Evolutionary conservation across 495 filamentous ascomycete species (phyloP).

Genomic region (Melanomma pulvis-pyrius): DNA sequence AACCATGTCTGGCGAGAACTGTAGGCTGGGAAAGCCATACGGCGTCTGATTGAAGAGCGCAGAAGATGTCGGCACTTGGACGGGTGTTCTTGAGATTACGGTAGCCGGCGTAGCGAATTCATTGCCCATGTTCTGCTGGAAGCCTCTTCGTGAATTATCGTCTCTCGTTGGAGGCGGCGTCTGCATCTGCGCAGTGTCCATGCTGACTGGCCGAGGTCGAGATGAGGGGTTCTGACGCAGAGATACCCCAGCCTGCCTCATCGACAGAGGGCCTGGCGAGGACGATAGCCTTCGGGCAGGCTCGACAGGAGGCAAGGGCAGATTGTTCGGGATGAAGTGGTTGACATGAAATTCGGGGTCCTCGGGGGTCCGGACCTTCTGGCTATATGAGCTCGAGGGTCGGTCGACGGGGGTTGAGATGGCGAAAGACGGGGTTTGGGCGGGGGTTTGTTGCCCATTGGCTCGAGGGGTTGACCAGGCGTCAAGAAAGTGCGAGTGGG

Average conservation of each 20-base stretch:
- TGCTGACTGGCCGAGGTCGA: slow-evolving; percentile 47
- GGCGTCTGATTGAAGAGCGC: slow-evolving; percentile 38
- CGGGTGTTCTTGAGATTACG: slow-evolving; percentile 40
- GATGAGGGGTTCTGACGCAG: slow-evolving; percentile 36
- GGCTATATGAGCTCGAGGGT: slow-evolving; percentile 37
- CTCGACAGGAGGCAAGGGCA: slow-evolving; percentile 60
- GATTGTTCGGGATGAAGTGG: slow-evolving; percentile 57
- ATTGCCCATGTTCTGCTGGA: slow-evolving; percentile 42
- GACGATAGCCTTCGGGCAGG: slow-evolving; percentile 59
- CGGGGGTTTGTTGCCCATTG: slow-evolving; percentile 42
- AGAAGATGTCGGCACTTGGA: slow-evolving; percentile 7
- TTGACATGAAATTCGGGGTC: slow-evolving; percentile 55
- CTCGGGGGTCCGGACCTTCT: slow-evolving; percentile 28
- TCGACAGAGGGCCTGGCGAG: slow-evolving; percentile 57
- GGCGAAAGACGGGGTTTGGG: slow-evolving; percentile 39
- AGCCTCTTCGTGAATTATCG: slow-evolving; percentile 47
- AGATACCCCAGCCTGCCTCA: slow-evolving; percentile 35
- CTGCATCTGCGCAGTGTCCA: slow-evolving; percentile 60
- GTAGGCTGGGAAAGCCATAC: slow-evolving; percentile 56
- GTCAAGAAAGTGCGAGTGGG: slow-evolving; percentile 46
- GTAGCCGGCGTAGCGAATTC: slow-evolving; percentile 45
- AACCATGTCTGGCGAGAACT: slow-evolving; percentile 69
- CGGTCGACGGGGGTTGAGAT: slow-evolving; percentile 37
- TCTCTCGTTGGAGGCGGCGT: slow-evolving; percentile 68
- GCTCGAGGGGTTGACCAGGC: slow-evolving; percentile 47